These are phyloP conservation scores for Wilcoxina mikolae DNA, from an alignment of 495 filamentous ascomycete species.

Conservation along the genomic window DNA sequence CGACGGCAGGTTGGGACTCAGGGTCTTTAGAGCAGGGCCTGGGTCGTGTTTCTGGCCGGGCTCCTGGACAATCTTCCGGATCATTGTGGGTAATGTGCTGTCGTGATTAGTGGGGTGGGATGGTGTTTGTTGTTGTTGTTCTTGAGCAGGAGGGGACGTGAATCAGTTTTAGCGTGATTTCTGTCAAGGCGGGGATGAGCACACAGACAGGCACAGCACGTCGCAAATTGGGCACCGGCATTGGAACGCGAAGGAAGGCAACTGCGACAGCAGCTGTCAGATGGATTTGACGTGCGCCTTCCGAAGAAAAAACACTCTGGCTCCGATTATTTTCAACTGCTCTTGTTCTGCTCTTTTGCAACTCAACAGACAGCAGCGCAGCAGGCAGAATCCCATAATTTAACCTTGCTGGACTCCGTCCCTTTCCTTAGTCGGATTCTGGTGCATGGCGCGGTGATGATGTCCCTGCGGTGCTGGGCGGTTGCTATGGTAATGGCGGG, in stretches of 20 bases:
- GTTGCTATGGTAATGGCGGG: not conserved
- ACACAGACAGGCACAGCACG: too few relatives aligned
- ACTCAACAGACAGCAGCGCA: not conserved
- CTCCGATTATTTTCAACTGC: too few relatives aligned
- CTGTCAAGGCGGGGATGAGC: too few relatives aligned
- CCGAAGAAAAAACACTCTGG: too few relatives aligned
- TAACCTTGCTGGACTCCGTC: not conserved
- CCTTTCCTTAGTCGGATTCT: not conserved
- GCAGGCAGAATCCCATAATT: not conserved
- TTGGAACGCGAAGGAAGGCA: too few relatives aligned
- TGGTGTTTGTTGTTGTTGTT: not conserved
- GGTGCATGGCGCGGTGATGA: not conserved
- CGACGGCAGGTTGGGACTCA: not conserved
- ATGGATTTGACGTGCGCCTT: too few relatives aligned
- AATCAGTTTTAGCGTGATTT: not conserved
- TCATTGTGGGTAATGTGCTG: not conserved
- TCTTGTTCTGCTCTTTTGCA: too few relatives aligned
- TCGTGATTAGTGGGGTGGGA: not conserved
- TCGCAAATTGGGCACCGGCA: too few relatives aligned
- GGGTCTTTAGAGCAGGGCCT: not conserved
- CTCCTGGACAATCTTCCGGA: not conserved
- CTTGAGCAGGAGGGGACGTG: not conserved
- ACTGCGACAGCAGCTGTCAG: too few relatives aligned
- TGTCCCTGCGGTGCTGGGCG: not conserved
- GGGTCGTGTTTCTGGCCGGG: not conserved